phyloP scores from a whole-genome alignment of 768 basidiomycete species.

The Bullera alba region DNA sequence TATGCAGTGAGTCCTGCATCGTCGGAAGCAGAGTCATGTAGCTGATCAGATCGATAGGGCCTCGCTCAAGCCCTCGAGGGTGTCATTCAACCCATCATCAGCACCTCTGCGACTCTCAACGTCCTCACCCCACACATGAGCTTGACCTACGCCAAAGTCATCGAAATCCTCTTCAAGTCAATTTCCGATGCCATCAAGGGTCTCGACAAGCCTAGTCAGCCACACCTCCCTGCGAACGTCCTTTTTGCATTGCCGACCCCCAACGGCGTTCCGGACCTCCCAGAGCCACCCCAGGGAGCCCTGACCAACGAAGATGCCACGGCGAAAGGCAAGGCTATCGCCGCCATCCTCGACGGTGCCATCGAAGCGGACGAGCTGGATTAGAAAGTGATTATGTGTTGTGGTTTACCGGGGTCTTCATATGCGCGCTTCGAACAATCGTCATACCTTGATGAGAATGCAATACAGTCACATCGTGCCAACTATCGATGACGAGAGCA shows the following conservation, averaged over 20 bases:
- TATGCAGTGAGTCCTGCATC: too few relatives aligned
- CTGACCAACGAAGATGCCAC: too few relatives aligned
- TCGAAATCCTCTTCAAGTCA: not conserved
- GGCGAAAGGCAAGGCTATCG: too few relatives aligned
- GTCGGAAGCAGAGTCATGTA: too few relatives aligned
- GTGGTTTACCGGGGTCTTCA: too few relatives aligned
- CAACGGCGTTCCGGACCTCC: not conserved
- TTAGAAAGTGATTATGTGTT: too few relatives aligned
- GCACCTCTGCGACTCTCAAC: not conserved
- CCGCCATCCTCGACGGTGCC: too few relatives aligned
- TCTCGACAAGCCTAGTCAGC: not conserved
- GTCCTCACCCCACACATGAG: not conserved
- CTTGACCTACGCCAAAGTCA: not conserved
- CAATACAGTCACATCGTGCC: too few relatives aligned
- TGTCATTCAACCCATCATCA: conserved; percentile 1
- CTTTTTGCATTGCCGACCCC: not conserved
- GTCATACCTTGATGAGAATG: too few relatives aligned
- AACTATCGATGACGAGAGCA: too few relatives aligned
- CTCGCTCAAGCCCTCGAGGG: not conserved
- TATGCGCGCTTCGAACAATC: too few relatives aligned
- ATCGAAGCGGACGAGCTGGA: too few relatives aligned
- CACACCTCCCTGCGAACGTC: not conserved
- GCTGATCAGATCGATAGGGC: not conserved
- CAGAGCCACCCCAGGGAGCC: not conserved
- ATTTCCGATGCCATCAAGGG: not conserved